Evolutionary conservation across 129 eudicot genomes (phyloP).

Genomic region (Lactuca saligna): DNA sequence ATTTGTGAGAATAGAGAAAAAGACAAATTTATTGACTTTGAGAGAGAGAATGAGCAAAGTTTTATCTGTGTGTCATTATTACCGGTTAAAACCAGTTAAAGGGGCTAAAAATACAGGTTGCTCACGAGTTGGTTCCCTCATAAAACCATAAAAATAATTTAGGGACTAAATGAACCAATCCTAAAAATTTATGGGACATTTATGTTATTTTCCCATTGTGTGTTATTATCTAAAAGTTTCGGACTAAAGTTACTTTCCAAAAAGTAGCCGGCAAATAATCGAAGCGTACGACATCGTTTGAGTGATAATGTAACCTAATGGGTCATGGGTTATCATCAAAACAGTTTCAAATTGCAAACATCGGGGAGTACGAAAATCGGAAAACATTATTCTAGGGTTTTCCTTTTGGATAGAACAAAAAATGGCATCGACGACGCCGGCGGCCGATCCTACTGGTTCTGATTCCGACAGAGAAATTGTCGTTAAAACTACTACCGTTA

Average conservation of each 20-base stretch:
- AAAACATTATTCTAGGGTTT: conserved; percentile 43
- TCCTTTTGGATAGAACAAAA: conserved; percentile 17
- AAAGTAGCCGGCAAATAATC: neutral
- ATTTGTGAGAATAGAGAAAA: too few relatives aligned
- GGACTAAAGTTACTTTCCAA: neutral
- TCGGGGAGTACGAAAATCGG: neutral
- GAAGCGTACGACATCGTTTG: conserved; percentile 13
- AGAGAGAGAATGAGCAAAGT: too few relatives aligned
- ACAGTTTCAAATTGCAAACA: neutral
- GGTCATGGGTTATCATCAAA: neutral
- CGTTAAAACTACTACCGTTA: neutral
- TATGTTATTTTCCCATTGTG: too few relatives aligned
- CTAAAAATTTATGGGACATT: too few relatives aligned
- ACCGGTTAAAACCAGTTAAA: too few relatives aligned
- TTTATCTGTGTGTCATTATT: too few relatives aligned
- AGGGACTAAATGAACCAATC: too few relatives aligned
- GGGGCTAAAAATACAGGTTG: too few relatives aligned
- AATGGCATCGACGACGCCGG: conserved; percentile 49
- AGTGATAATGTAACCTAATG: neutral
- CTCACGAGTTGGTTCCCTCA: too few relatives aligned
- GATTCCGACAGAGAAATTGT: conserved; percentile 51
- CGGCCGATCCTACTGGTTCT: conserved; percentile 39
- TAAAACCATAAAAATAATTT: too few relatives aligned
- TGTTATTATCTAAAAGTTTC: too few relatives aligned
- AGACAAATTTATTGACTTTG: too few relatives aligned